Base-by-base conservation (phyloP, 2,329 filamentous ascomycete genomes). In the Colletotrichum horii region DNA sequence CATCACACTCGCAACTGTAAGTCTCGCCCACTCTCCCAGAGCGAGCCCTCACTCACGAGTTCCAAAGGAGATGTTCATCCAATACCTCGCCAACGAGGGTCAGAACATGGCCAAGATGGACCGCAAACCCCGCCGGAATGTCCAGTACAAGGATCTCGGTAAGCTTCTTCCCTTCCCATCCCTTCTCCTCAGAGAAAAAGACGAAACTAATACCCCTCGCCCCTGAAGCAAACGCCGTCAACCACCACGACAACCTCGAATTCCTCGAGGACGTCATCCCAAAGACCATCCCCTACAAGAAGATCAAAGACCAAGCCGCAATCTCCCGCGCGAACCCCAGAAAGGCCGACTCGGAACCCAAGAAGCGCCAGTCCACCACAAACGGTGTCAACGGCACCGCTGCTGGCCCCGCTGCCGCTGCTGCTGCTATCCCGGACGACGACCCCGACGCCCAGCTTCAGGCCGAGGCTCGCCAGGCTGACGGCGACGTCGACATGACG, bases 131-230 rank as follows among this genome's bases (percentile, higher is more conserved):
- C 91, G 97, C 72, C 93, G 96, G 76, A 98, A 97, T 81, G 94
- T 99, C 77, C 97, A 98, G 84, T 99, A 99, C 88, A 95, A 95
- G 82, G 97, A 99, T 84, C 90, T 99, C 56, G 94, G 94, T 96
- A 87, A 74, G 89, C 64, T 58, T 11, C 26, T n/a, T 24, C 36
- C 12, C 28, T 22, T n/a, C 22, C 24, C 36, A 12, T 19, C 30
- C 65, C 34, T 55, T 26, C 14, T 16, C 26, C n/a, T n/a, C 62
- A 80, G 3, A 43, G 38, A 43, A 19, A 66, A 76, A 26, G 2
- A 70, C 19, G 22, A 30, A 65, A 32, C 58, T 43, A 55, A 69
- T 77, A 72, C 65, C 43, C 4, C 6, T n/a, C 1, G 0, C n/a
- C n/a, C 19, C 43, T 52, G n/a, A 3, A 96, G 95, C 96, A 79